Evolutionary conservation across 345 rosid species (phyloP), one percentile per base, ranked within the genome.

Genomic region (Aegle marmelos): DNA sequence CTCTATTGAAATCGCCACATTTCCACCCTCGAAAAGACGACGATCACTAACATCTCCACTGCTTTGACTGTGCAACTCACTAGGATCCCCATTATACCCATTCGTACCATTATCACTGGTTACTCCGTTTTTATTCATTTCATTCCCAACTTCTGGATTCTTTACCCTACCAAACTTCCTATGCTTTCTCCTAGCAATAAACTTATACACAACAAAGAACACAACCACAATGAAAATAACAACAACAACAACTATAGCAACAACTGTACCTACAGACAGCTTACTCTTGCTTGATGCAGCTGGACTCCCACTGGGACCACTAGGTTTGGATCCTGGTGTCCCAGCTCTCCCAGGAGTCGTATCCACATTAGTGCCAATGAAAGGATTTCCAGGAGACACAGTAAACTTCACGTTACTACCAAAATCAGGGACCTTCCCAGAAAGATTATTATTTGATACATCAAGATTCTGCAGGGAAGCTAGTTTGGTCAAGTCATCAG

Each of bases 361-460:
- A 75, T 63, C 62, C 45, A 63, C 41, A 31, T 48, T 1, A 0
- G 78, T 63, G n/a, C 78, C 78, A 22, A 75, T 64, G 41, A 75
- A 75, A 50, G 78, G 78, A 56, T 75, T 75, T 9, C 98, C 98
- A 0, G 89, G 83, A 9, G 82, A 74, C 68, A 77, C 50, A 7
- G 6, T 58, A 48, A 91, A 75, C 84, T 87, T 90, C 60, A 93
- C 91, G 0, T 72, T 31, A 6, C 60, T 6, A 1, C 88, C 72
- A 70, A 93, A 91, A 59, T 58, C 25, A 0, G 94, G 97, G 33
- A 90, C 67, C 5, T 41, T 70, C 6, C 98, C 95, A 1, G 59
- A 79, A 70, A 94, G 91, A 77, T 94, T 90, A 80, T 94, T 94
- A 77, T 93, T 93, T 0, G 98, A 86, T 13, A 95, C 89, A 81